Evolutionary conservation across 768 basidiomycete genomes (phyloP), one percentile per base, ranked within the genome.

Genomic region (Leccinum uliginosum): DNA sequence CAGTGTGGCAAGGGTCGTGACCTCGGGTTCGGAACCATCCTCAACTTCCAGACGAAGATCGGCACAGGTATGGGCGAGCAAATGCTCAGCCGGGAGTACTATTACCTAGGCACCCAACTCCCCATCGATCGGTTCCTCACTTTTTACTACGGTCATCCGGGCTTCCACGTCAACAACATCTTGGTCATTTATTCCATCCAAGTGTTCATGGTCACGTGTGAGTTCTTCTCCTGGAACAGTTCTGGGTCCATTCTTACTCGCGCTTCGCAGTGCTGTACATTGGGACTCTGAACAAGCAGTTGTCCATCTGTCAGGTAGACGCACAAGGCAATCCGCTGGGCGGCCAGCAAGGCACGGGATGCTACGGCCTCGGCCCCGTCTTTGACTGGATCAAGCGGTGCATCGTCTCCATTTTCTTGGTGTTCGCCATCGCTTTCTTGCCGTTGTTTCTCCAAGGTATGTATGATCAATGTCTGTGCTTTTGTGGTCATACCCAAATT

Each of bases 61-160:
- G 96, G 96, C 27, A 97, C 92, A 29, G 97, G 97, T 75, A 99
- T 99, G 97, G 97, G 97, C 65, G 97, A 99, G 74, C 97, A 99
- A 70, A 96, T 98, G 94, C 87, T 99, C 65, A 98, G 94, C 75
- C 86, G 97, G 63, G 97, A 99, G 75, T 99, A 99, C 72, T 99
- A 98, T 74, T 99, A 98, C 72, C 80, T 99, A 48, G 97, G 97
- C 51, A 99, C 97, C 9, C 97, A 99, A 71, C 80, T 99, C 55
- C 97, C 97, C 32, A 85, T 99, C 66, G 97, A 99, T 71, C 90
- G 97, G 24, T 99, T 99, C 86, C 79, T 99, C 66, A 98, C 96
- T 21, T 99, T 98, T 81, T 99, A 99, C 78, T 99, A 98, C 66
- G 96, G 91, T 54, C 97, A 99, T 75, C 96, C 97, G 55, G 97